Base-by-base conservation (phyloP, 768 basidiomycete species). In the Pisolithus sp. region DNA sequence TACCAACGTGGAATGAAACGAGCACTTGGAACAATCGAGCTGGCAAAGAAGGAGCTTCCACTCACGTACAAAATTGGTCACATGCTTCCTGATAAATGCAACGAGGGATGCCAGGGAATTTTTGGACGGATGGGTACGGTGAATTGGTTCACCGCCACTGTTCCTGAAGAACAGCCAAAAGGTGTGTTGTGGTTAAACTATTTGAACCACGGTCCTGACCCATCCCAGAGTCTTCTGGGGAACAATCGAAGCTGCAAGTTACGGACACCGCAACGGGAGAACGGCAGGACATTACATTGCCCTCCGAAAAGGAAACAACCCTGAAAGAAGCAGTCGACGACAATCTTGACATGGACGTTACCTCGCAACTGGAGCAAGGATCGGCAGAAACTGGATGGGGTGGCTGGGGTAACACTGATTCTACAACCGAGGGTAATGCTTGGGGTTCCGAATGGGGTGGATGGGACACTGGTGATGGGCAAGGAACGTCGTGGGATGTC, bases 121-220 rank as follows among this genome's bases (percentile, higher is more conserved):
- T 86, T 78, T 68, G 84, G 77, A 15, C 61, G 60, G 30, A 73
- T 74, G 53, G 68, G 73, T 4, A 72, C 75, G 8, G 68, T 71
- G 0, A 76, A 73, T 45, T 68, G 67, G 57, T 46, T 57, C 2
- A 13, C 56, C n/a, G 49, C 52, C 17, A 54, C 50, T 37, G 52
- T 51, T 36, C 48, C 49, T 21, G 45, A 52, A 49, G 28, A 8
- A 13, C 50, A 13, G 37, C 46, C 10, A 50, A 56, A 26, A 28
- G 59, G 59, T 23, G 31, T 21, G 24, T 41, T 36, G n/a, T 7
- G 6, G 9, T 2, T n/a, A 21, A n/a, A 8, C 45, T 28, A n/a
- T 48, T 17, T 13, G 48, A 30, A 42, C 7, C 7, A 5, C 10
- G 6, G 12, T 13, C 9, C 8, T 20, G 7, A 42, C 20, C 10